Evolutionary conservation across 805 yeast genomes (phyloP), one percentile per base, ranked within the genome.

Genomic region (Metschnikowia kofuensis): DNA sequence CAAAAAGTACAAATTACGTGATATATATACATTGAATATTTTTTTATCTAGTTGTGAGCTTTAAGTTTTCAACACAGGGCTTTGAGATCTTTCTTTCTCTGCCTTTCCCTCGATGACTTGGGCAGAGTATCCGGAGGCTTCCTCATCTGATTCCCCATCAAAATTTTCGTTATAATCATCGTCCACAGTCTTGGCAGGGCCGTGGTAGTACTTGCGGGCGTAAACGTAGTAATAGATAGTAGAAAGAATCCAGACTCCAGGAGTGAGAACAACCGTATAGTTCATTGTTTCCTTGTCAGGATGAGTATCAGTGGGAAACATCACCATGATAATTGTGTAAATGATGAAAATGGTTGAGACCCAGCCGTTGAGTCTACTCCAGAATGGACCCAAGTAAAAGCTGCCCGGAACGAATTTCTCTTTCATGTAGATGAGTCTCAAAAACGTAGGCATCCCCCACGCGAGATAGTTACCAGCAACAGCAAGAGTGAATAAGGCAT

Each of bases 401-500:
- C 82, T 80, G 5, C 92, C 94, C 2, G 89, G 89, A 12, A 61
- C 69, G 57, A 83, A 83, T 40, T 78, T 68, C 11, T 68, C 65
- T 46, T 68, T 68, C 35, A 83, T 83, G 35, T 69, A 69, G 43
- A 80, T 67, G 40, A 60, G 45, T 45, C 80, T 70, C 48, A 82
- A 26, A 74, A 62, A 38, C 21, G 82, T 76, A 21, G 90, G 89
- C 40, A 74, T 69, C 44, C 79, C 72, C 87, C 88, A 80, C 2
- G 87, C 80, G 28, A 83, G 65, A 55, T 78, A 77, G 61, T 83
- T 81, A 48, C 87, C 84, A 9, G 85, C 78, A 51, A 83, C 77
- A 32, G 78, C 79, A 37, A 85, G 69, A 0, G 87, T 78, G 68
- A 85, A 85, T 40, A 85, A 70, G n/a, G 90, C 89, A 49, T 69